Percentiles rank a stretch among this genome's conserved stretches.
Evolutionary conservation across 106 monocot genomes (phyloP).

Genomic region (Dactylorhiza incarnata): DNA sequence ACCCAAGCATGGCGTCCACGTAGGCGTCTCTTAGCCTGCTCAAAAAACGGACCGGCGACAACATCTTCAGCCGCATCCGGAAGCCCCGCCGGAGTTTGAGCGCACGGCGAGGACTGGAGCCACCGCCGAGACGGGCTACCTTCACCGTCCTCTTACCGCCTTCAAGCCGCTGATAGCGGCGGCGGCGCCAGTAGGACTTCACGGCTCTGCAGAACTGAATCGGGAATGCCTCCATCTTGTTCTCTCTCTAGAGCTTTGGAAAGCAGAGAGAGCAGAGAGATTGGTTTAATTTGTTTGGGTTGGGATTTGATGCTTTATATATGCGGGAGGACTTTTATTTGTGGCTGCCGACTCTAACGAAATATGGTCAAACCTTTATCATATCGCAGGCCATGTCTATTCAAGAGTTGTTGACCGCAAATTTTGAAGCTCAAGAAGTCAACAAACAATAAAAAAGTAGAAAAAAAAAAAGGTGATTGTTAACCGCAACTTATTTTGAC

Average conservation of each 20-base stretch:
- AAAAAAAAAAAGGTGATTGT: too few relatives aligned
- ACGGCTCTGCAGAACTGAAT: conserved; percentile 38
- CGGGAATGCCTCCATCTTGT: conserved; percentile 29
- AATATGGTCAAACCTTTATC: too few relatives aligned
- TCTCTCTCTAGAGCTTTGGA: not conserved
- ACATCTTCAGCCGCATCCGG: conserved; percentile 11
- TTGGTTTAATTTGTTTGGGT: too few relatives aligned
- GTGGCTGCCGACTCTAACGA: too few relatives aligned
- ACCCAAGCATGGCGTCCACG: conserved; percentile 38
- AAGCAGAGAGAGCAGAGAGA: not conserved
- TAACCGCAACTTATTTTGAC: too few relatives aligned
- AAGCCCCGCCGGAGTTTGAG: not conserved
- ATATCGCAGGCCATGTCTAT: too few relatives aligned
- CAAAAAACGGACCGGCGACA: conserved; percentile 24
- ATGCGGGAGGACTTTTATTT: too few relatives aligned
- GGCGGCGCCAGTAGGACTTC: conserved; percentile 33
- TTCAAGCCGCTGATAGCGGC: conserved; percentile 30
- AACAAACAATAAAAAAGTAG: too few relatives aligned
- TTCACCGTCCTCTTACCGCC: conserved; percentile 5
- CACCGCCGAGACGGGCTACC: conserved; percentile 10
- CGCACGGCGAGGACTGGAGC: not conserved
- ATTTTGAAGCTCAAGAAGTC: too few relatives aligned
- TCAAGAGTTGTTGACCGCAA: too few relatives aligned
- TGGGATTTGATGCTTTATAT: too few relatives aligned
- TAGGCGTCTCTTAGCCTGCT: conserved; percentile 29